Base-by-base conservation (phyloP, 306 rosid genomes). In the Luffa acutangula region DNA sequence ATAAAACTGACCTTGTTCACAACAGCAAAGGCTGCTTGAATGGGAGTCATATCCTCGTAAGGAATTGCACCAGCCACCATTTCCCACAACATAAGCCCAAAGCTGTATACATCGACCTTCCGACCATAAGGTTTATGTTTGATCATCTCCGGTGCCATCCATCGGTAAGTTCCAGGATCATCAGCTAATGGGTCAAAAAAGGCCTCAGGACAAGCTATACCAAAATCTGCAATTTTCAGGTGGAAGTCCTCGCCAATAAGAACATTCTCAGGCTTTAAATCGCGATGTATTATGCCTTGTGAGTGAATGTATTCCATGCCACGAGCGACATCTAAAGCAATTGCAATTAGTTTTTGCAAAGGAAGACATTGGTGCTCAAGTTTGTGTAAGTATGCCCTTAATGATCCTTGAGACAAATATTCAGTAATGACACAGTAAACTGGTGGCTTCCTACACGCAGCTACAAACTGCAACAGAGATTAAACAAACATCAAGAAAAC, bases 111-210 rank as follows among this genome's bases (percentile, higher is more conserved):
- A 45, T 96, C 99, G 9, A 93, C 99, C 84, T 90, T 96, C 82
- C 87, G 87, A 58, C 97, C 92, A 2, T 91, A 93, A 41, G 92
- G 81, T 82, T 93, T 93, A 36, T 88, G 93, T 82, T 88, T 93
- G 86, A 96, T 96, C 99, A 96, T 90, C 89, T 96, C 99, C 0
- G 99, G 99, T 54, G 99, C 99, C 99, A 96, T 96, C 99, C 99
- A 96, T 3, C 99, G 89, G 65, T 89, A 96, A 12, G 99, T 96
- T 20, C 99, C 99, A 9, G 98, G 97, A 70, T 90, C 99, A 78
- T 93, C 97, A 3, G 94, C 90, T 84, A 93, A 85, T 7, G 89
- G 77, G 81, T 93, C 98, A 60, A 97, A 90, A 37, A 64, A 82
- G 13, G 86, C 90, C 86, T 93, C 96, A 80, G 92, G 93, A 25